Conservation (phyloP, 2,329 filamentous ascomycete species). For the Mycocentrospora acerina region DNA sequence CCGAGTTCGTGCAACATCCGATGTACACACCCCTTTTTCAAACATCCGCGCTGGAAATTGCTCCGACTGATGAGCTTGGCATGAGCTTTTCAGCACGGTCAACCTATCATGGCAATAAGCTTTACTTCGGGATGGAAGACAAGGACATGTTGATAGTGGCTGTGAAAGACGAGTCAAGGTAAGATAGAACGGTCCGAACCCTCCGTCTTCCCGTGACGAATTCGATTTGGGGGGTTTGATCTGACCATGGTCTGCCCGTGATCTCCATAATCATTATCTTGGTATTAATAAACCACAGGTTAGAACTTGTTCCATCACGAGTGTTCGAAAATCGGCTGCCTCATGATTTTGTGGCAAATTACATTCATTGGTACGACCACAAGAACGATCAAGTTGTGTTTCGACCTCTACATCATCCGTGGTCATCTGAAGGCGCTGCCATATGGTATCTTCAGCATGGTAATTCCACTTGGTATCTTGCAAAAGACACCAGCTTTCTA, state of each 20-base stretch:
- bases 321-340: constrained; percentile 39
- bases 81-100: constrained; percentile 47
- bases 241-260: no score
- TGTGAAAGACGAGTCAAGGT: constrained; percentile 1
- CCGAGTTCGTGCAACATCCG: constrained; percentile 44
- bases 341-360: constrained; percentile 17
- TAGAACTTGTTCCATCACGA: constrained; percentile 39
- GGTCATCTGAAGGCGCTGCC: background rate
- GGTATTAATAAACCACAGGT: constrained; percentile 3
- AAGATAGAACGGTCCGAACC: constrained; percentile 1
- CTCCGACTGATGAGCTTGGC: constrained; percentile 41
- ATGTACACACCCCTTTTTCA: constrained; percentile 51
- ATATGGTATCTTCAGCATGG: constrained; percentile 19
- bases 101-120: constrained; percentile 10
- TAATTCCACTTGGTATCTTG: constrained; percentile 16
- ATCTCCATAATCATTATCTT: no score
- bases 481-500: constrained; percentile 4
- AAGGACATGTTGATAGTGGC: constrained; percentile 28
- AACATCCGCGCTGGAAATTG: constrained; percentile 45
- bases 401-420: constrained; percentile 8
- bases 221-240: no score
- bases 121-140: constrained; percentile 42
- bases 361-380: constrained; percentile 30
- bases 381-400: constrained; percentile 12
- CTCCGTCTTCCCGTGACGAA: no score